A percentile compares a stretch with the other conserved stretches of the same genome.
phyloP scores from a whole-genome alignment of 108 stramenopile species.

The Cyclostephanos tholiformis region DNA sequence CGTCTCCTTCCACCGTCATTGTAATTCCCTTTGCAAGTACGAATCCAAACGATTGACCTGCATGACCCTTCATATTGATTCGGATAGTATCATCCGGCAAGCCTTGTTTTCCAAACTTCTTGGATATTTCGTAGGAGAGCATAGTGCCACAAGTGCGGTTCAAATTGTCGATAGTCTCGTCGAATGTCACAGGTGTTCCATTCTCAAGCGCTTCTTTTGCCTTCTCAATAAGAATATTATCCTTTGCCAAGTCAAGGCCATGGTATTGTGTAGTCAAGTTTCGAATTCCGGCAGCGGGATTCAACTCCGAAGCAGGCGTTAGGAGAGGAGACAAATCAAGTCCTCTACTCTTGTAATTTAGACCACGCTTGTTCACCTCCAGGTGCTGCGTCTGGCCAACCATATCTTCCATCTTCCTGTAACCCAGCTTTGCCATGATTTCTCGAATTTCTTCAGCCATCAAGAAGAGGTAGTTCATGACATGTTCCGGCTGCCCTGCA shows the following conservation, averaged over 20 bases:
- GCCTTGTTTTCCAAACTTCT: slow-evolving; percentile 88
- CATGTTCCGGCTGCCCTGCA: slow-evolving; percentile 96
- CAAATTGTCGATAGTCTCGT: slow-evolving; percentile 85
- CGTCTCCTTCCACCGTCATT: slow-evolving; percentile 93
- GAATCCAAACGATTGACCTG: slow-evolving; percentile 95
- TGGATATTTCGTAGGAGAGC: slow-evolving; percentile 92
- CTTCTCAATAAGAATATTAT: slow-evolving; percentile 86
- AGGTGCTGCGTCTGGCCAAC: slow-evolving; percentile 94
- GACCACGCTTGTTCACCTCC: slow-evolving; percentile 85
- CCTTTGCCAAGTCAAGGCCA: slow-evolving; percentile 81
- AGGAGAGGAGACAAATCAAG: slow-evolving; percentile 93
- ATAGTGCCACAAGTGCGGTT: slow-evolving; percentile 96
- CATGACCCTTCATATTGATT: slow-evolving; percentile 91
- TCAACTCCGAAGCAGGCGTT: slow-evolving; percentile 90
- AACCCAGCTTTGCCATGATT: slow-evolving; percentile 94
- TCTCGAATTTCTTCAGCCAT: slow-evolving; percentile 95
- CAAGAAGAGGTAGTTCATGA: slow-evolving; percentile 96
- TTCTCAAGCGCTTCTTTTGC: slow-evolving; percentile 85
- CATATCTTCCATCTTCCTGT: slow-evolving; percentile 94
- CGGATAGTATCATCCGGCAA: slow-evolving; percentile 94
- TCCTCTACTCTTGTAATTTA: slow-evolving; percentile 96
- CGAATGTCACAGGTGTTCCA: slow-evolving; percentile 79
- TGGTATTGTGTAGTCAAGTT: slow-evolving; percentile 86
- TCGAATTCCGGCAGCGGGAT: slow-evolving; percentile 82
- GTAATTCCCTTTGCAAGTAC: slow-evolving; percentile 94